Percentiles rank a stretch among this genome's conserved stretches.
These are phyloP conservation scores for Salix caprea DNA, from an alignment of 345 rosid species.

Conservation along the genomic window DNA sequence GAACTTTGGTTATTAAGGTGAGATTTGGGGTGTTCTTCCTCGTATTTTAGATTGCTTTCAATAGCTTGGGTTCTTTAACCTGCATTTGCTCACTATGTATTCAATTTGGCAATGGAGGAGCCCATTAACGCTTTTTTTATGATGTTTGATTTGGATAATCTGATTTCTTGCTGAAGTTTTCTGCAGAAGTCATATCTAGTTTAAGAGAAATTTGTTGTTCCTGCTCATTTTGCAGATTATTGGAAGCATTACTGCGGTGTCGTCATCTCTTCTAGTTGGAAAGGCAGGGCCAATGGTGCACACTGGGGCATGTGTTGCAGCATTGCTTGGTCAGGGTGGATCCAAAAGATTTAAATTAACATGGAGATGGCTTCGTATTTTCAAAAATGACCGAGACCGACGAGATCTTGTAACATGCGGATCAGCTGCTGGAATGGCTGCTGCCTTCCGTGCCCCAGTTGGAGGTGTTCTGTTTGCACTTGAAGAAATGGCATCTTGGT, in stretches of 20 bases:
- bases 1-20: slow-evolving; percentile 77
- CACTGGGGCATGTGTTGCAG: slow-evolving; percentile 89
- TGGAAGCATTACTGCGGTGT: slow-evolving; percentile 84
- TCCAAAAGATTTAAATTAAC: slow-evolving; percentile 71
- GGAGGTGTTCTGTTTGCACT: slow-evolving; percentile 88
- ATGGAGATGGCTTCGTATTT: slow-evolving; percentile 75
- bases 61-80: not conserved
- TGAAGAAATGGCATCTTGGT: slow-evolving; percentile 98
- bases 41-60: not conserved
- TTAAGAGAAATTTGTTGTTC: not conserved
- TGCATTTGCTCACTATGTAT: not conserved
- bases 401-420: slow-evolving; percentile 95
- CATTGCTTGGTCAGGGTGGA: slow-evolving; percentile 85
- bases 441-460: slow-evolving; percentile 87
- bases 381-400: slow-evolving; percentile 81
- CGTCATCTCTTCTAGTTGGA: slow-evolving; percentile 83
- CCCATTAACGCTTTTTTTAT: not conserved
- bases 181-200: not conserved
- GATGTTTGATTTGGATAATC: not conserved
- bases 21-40: not conserved
- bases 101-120: not conserved
- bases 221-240: slow-evolving; percentile 46
- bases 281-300: slow-evolving; percentile 98
- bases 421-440: slow-evolving; percentile 94
- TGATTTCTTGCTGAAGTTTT: not conserved